Evolutionary conservation across 495 filamentous ascomycete genomes (phyloP).

Genomic region (Choiromyces venosus): DNA sequence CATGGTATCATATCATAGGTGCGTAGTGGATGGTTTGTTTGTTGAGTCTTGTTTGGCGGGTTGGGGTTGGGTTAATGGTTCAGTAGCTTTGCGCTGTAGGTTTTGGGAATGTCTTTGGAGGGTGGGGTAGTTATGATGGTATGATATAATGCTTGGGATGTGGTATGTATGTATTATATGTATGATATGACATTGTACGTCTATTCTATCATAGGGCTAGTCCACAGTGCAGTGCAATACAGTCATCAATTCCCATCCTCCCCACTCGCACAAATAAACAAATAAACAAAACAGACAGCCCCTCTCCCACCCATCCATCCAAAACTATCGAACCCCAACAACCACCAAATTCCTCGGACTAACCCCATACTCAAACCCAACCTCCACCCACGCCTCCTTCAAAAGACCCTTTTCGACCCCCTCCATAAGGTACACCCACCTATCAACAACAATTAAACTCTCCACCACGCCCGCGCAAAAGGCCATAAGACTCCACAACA

Average conservation of each 20-base stretch:
- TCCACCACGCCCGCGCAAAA: conserved; percentile 86
- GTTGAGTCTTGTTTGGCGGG: too few relatives aligned
- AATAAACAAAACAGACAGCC: background rate
- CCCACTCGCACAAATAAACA: background rate
- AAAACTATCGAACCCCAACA: conserved; percentile 69
- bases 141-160: too few relatives aligned
- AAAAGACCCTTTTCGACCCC: conserved; percentile 43
- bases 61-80: too few relatives aligned
- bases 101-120: too few relatives aligned
- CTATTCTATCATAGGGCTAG: too few relatives aligned
- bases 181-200: too few relatives aligned
- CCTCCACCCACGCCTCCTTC: conserved; percentile 78
- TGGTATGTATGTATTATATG: too few relatives aligned
- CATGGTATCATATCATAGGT: too few relatives aligned
- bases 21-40: too few relatives aligned
- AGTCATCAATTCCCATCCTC: background rate
- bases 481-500: conserved; percentile 90
- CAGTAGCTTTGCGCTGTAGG: too few relatives aligned
- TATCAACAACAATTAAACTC: conserved; percentile 81
- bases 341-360: conserved; percentile 90
- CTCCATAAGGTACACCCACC: conserved; percentile 83
- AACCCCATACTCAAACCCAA: conserved; percentile 81
- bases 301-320: background rate
- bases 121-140: too few relatives aligned
- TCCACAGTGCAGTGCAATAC: too few relatives aligned